A percentile compares a stretch with the other conserved stretches of the same genome.
phyloP scores from a whole-genome alignment of 2,329 filamentous ascomycete species.

The Exophiala lecanii-corni region DNA sequence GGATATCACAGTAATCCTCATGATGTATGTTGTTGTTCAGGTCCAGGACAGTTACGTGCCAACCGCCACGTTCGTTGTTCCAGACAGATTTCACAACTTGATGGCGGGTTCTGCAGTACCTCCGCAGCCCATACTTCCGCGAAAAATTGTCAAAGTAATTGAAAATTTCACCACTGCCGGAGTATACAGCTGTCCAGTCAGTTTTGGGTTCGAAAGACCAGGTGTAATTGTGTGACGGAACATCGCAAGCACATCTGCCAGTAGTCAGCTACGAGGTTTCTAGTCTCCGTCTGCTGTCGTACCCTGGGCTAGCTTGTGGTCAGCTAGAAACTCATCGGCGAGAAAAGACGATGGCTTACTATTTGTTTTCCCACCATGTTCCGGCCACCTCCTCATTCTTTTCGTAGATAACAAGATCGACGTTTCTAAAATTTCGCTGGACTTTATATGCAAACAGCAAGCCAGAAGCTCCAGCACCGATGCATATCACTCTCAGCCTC shows the following conservation, averaged over 20 bases:
- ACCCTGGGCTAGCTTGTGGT: neutral
- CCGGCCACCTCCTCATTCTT: slow-evolving; percentile 28
- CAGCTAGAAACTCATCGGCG: neutral
- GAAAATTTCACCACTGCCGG: slow-evolving; percentile 61
- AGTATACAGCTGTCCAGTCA: slow-evolving; percentile 65
- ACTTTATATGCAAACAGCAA: slow-evolving; percentile 34
- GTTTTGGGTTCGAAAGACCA: slow-evolving; percentile 63
- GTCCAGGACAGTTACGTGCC: slow-evolving; percentile 6
- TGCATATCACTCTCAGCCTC: slow-evolving; percentile 24
- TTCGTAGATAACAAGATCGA: slow-evolving; percentile 26
- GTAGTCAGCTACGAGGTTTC: neutral
- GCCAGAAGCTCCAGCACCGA: slow-evolving; percentile 39
- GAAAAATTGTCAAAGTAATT: slow-evolving; percentile 63
- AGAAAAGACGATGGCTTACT: neutral
- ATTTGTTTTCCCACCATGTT: slow-evolving; percentile 15
- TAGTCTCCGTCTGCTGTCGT: neutral
- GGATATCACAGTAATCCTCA: slow-evolving; percentile 18
- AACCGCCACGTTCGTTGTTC: slow-evolving; percentile 4
- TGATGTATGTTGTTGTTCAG: slow-evolving; percentile 3
- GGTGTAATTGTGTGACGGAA: slow-evolving; percentile 58
- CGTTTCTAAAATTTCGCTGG: slow-evolving; percentile 7
- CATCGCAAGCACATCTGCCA: slow-evolving; percentile 14
- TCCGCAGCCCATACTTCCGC: slow-evolving; percentile 60
- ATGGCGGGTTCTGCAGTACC: slow-evolving; percentile 41
- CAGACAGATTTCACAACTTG: slow-evolving; percentile 9